Evolutionary conservation across 169 alveolate genomes (phyloP), one percentile per base, ranked within the genome.

Genomic region (Eimeria maxima): DNA sequence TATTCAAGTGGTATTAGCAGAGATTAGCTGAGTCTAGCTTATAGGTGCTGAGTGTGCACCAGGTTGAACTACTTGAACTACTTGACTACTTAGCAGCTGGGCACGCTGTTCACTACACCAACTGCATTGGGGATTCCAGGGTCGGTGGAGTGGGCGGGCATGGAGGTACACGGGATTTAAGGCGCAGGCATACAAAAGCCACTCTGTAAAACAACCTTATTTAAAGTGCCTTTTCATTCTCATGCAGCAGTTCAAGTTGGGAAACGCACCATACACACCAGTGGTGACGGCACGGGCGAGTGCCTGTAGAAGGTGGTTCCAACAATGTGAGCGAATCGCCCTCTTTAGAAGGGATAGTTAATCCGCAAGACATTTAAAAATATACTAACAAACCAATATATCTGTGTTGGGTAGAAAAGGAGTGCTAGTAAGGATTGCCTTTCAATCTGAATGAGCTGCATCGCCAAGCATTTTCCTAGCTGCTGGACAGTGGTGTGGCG

Each of bases 121-220:
- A 24, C 86, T 42, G 8, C 57, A 14, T 44, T 78, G 88, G 88
- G 88, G 88, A 67, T 78, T 24, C 24, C 42, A 27, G 88, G 88
- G 87, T 76, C 87, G 87, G 87, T 44, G 65, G 87, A 50, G 80
- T 45, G 80, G 18, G n/a, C 10, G 80, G 80, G 47, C 50, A 69
- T 3, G 50, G 80, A 4, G 50, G 50, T 27, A 69, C 45, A 69
- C 2, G 24, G 50, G n/a, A 0, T 69, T 29, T 69, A 6, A 10
- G 24, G 47, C 16, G 24, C 80, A 69, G 8, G 80, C n/a, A n/a
- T 29, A 13, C 6, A 4, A 69, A 11, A 6, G 13, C 29, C 80
- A 69, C n/a, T 69, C 27, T 24, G 24, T 69, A 20, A 7, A 69
- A 33, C 80, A 22, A 33, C 4, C 33, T 69, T 13, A 69, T 29